These are phyloP conservation scores for Achlya hypogyna DNA, from an alignment of 352 stramenopile species.

Conservation along the genomic window DNA sequence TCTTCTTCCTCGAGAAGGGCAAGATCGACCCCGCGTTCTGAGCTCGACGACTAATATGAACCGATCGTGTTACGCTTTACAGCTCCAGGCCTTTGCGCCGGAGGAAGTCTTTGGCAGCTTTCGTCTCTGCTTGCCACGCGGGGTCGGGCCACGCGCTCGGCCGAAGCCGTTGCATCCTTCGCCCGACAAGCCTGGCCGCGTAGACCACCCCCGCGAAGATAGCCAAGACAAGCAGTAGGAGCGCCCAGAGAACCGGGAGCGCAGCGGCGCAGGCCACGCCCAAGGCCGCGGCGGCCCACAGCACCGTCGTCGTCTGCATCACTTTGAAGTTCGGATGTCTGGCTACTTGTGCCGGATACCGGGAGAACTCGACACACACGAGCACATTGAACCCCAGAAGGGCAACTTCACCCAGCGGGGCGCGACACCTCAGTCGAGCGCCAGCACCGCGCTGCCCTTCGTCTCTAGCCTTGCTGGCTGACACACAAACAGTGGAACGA, in stretches of 20 bases:
- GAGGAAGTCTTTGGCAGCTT: background rate
- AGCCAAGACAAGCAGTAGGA: background rate
- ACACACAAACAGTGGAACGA: no score
- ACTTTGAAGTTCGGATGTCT: background rate
- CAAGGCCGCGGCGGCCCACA: background rate
- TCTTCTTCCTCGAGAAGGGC: constrained; percentile 59
- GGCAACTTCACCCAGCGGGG: no score
- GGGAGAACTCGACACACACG: no score
- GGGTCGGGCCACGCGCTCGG: no score
- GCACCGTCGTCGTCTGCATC: background rate
- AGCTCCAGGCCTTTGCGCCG: background rate
- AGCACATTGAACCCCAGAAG: no score
- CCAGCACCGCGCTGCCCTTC: no score
- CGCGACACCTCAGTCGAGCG: no score
- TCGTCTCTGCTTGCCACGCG: background rate
- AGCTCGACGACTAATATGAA: background rate
- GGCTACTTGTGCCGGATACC: background rate
- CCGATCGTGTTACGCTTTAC: background rate
- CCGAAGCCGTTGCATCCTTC: background rate
- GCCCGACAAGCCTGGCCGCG: background rate
- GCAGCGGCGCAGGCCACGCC: no score
- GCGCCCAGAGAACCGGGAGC: no score
- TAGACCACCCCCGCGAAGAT: background rate
- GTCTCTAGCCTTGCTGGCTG: no score
- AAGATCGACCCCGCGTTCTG: constrained; percentile 24